Conservation (phyloP, 2,329 filamentous ascomycete genomes). For the Biscogniauxia mediterranea region DNA sequence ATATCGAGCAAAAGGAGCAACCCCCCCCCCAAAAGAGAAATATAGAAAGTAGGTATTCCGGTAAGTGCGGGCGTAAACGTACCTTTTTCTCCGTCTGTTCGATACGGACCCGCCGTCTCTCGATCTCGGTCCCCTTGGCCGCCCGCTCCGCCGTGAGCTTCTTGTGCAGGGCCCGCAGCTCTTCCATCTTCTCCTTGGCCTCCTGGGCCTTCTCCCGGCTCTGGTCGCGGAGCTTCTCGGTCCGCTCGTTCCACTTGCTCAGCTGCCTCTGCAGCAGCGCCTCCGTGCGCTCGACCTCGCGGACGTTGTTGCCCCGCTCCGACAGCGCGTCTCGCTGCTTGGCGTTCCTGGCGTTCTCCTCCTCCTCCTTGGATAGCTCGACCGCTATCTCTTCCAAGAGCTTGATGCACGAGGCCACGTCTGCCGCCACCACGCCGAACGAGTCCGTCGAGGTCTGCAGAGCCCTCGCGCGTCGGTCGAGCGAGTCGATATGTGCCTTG, state of each 20-base stretch:
- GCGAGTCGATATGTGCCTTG: conserved; percentile 79
- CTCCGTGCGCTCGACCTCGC: conserved; percentile 88
- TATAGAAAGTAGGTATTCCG: not conserved
- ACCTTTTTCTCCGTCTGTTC: conserved; percentile 99
- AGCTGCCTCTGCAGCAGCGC: conserved; percentile 80
- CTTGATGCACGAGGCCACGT: conserved; percentile 85
- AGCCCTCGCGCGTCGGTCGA: conserved; percentile 84
- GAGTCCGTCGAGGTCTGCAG: conserved; percentile 90
- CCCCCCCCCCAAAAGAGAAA: not conserved
- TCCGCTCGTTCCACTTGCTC: conserved; percentile 80
- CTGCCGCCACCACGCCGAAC: conserved; percentile 77
- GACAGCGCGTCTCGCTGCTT: conserved; percentile 84
- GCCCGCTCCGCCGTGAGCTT: conserved; percentile 79
- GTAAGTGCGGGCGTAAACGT: conserved; percentile 28
- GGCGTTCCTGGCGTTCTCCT: conserved; percentile 76
- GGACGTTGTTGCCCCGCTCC: conserved; percentile 83
- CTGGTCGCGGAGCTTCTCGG: conserved; percentile 76
- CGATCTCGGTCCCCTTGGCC: conserved; percentile 88
- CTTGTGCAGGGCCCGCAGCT: conserved; percentile 75
- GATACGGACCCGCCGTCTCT: conserved; percentile 86
- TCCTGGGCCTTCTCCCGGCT: conserved; percentile 77
- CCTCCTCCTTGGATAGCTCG: conserved; percentile 89
- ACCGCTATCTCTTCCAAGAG: conserved; percentile 81
- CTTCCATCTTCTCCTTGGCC: conserved; percentile 87
- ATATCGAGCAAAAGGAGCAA: conserved; percentile 15